Base-by-base conservation (phyloP, 2,329 filamentous ascomycete species). In the Aspergillus sclerotialis region DNA sequence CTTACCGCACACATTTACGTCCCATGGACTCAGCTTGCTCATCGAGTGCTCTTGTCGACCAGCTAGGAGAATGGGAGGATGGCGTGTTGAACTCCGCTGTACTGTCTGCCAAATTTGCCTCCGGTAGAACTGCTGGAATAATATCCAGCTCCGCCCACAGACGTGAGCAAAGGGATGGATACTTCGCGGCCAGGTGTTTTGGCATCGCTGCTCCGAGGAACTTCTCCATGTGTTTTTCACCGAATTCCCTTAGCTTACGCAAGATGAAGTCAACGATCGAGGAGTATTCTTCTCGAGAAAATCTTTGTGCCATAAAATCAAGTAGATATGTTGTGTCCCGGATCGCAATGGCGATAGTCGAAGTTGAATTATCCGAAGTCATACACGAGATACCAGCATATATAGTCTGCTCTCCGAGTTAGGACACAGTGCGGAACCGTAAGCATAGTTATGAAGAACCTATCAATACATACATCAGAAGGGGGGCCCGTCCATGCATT, bases 1-100 rank as follows among this genome's bases (percentile, higher is more conserved):
- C 34, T 12, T 61, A 83, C 80, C 80, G 75, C 42, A 88, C 72
- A 55, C 82, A 86, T 65, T 88, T 89, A 41, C 85, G 72, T 2
- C 80, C 81, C 75, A 89, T 83, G 1, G 81, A 84, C 53, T 90
- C 85, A 1, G 85, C 84, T 56, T 88, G 80, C 55, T 92, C 85
- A 48, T 89, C 85, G 4, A 88, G 71, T n/a, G 70, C 64, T 52
- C 78, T 76, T 21, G 63, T 57, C 29, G 71, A 65, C 69, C 73
- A 75, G 42, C 38, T 30, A 10, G 37, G 39, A 30, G 16, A 41
- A n/a, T n/a, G n/a, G n/a, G n/a, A n/a, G n/a, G n/a, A n/a, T n/a
- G n/a, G n/a, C 32, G 48, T 61, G 46, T 55, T 29, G 64, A 42
- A 33, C 7, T 40, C 28, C 42, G 39, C 7, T 36, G 7, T 30